Conservation (phyloP, 1,284 basidiomycete species). For the Sutorius eximius region DNA sequence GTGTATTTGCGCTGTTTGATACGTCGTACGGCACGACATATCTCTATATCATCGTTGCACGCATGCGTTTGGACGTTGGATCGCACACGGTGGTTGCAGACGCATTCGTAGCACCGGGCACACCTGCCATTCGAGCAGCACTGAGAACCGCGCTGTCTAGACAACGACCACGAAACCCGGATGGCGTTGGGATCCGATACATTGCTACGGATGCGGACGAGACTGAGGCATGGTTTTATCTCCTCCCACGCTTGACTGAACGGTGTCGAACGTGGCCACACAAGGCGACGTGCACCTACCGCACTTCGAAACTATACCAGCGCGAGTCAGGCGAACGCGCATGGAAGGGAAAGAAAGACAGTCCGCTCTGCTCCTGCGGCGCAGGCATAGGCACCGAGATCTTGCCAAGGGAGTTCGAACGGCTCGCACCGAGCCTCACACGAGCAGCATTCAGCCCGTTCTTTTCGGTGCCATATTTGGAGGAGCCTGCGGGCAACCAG, state of each 20-base stretch:
- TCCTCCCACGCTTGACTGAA: slow-evolving; percentile 49
- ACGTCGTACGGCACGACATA: slow-evolving; percentile 24
- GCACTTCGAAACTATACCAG: background rate
- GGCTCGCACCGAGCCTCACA: slow-evolving; percentile 42
- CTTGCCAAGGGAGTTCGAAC: slow-evolving; percentile 29
- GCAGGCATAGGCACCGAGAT: slow-evolving; percentile 39
- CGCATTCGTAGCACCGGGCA: slow-evolving; percentile 41
- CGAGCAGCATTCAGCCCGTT: slow-evolving; percentile 50
- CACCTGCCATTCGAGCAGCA: background rate
- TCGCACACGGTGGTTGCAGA: slow-evolving; percentile 48
- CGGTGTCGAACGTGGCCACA: slow-evolving; percentile 55
- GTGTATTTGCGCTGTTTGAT: slow-evolving; percentile 36
- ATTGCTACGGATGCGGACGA: slow-evolving; percentile 29
- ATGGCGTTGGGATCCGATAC: background rate
- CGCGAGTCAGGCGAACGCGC: background rate
- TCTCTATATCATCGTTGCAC: slow-evolving; percentile 42
- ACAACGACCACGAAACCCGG: background rate
- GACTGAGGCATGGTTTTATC: slow-evolving; percentile 44
- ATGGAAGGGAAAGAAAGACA: background rate
- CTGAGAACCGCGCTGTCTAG: background rate
- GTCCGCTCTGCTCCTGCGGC: slow-evolving; percentile 45
- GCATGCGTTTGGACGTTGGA: slow-evolving; percentile 43
- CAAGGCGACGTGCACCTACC: slow-evolving; percentile 43
- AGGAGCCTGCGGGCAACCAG: slow-evolving; percentile 13
- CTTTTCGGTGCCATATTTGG: slow-evolving; percentile 47